Evolutionary conservation across 768 basidiomycete genomes (phyloP).

Genomic region (Rhodotorula babjevae): DNA sequence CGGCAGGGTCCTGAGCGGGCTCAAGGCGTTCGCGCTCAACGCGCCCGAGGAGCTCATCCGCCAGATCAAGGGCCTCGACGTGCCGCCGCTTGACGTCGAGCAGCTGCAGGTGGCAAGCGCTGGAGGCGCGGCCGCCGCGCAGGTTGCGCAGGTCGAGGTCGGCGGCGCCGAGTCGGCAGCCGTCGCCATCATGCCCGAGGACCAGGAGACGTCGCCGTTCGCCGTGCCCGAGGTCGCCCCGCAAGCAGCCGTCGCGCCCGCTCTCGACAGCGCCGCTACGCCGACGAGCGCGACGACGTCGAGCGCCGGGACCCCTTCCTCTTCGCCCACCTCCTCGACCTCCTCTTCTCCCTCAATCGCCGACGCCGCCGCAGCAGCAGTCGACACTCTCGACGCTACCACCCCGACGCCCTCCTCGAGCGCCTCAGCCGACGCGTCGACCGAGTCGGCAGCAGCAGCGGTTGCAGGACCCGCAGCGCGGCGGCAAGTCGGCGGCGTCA

Average conservation of each 20-base stretch:
- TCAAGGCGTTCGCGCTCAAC: constrained; percentile 35
- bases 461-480: not conserved
- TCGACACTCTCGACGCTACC: no score
- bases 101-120: not conserved
- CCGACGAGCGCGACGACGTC: not conserved
- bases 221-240: constrained; percentile 7
- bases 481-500: not conserved
- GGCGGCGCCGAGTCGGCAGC: not conserved
- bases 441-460: not conserved
- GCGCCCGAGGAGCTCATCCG: constrained; percentile 31
- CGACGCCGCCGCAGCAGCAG: not conserved
- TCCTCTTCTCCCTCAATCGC: not conserved
- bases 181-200: constrained; percentile 6
- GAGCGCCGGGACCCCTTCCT: not conserved
- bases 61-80: constrained; percentile 26
- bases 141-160: not conserved
- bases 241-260: not conserved
- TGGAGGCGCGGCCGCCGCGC: not conserved
- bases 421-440: not conserved
- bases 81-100: not conserved
- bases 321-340: no score
- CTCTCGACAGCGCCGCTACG: not conserved
- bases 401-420: not conserved
- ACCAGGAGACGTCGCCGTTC: constrained; percentile 32
- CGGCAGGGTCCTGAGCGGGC: constrained; percentile 41